Percentiles rank a stretch among this genome's conserved stretches.
These are phyloP conservation scores for Gossypium sturtianum DNA, from an alignment of 345 rosid species.

Conservation along the genomic window DNA sequence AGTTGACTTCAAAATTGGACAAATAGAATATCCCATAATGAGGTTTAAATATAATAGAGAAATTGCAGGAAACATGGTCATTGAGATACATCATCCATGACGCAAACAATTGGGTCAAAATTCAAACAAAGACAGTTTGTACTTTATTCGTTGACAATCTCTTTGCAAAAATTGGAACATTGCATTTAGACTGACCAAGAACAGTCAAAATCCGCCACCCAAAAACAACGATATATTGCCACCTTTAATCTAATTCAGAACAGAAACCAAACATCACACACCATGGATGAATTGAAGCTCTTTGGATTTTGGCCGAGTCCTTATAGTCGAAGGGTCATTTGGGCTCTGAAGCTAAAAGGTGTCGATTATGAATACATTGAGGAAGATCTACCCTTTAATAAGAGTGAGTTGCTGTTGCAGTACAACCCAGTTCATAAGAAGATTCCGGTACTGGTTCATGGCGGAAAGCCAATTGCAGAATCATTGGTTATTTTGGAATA, in stretches of 20 bases:
- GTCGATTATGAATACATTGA: slow-evolving; percentile 1
- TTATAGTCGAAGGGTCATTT: slow-evolving; percentile 4
- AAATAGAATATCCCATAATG: background rate
- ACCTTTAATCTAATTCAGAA: background rate
- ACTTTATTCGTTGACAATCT: no score
- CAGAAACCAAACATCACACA: background rate
- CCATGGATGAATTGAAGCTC: slow-evolving; percentile 13
- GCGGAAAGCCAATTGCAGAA: slow-evolving; percentile 7
- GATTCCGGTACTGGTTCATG: slow-evolving; percentile 11
- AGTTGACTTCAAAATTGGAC: no score
- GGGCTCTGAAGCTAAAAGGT: slow-evolving; percentile 14
- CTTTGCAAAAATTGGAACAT: no score
- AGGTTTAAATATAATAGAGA: no score
- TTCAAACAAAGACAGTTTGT: no score
- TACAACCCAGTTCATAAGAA: slow-evolving; percentile 8
- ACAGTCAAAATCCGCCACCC: background rate
- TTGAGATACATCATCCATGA: background rate
- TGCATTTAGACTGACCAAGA: background rate
- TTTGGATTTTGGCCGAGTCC: slow-evolving; percentile 12
- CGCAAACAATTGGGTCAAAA: no score
- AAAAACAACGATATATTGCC: background rate
- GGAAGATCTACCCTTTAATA: slow-evolving; percentile 2
- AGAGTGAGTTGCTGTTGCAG: background rate
- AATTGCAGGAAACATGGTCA: no score
- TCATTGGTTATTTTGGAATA: slow-evolving; percentile 9